Conservation (phyloP, 73 alveolate species). For the Diophrys sp. region DNA sequence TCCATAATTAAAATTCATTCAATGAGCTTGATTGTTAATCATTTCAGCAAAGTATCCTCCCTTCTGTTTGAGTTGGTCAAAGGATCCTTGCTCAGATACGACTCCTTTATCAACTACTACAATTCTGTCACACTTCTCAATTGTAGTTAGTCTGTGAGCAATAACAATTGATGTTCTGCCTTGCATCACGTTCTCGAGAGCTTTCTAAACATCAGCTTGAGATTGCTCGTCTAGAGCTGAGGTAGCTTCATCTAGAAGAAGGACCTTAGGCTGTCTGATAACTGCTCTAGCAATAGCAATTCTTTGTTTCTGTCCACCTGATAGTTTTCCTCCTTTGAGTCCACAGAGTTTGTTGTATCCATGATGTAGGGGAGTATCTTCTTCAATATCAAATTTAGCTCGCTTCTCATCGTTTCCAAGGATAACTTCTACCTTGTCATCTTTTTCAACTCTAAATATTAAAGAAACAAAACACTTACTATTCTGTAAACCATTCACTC, state of each 20-base stretch:
- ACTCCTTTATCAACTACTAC: conserved; percentile 61
- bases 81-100: conserved; percentile 71
- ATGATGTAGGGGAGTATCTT: neutral
- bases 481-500: conserved; percentile 54
- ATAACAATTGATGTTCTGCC: conserved; percentile 35
- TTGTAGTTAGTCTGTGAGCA: conserved; percentile 68
- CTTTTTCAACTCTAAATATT: conserved; percentile 56
- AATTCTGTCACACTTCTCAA: conserved; percentile 62
- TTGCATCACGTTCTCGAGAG: conserved; percentile 43
- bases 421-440: conserved; percentile 47
- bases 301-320: too few species aligned
- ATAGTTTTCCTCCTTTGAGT: conserved; percentile 51
- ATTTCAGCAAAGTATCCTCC: conserved; percentile 7
- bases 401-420: conserved; percentile 70
- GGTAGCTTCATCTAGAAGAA: conserved; percentile 73
- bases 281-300: conserved; percentile 76
- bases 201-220: conserved; percentile 45
- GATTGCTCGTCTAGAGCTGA: conserved; percentile 57
- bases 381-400: conserved; percentile 70
- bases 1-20: too few species aligned
- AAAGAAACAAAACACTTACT: conserved; percentile 57
- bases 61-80: conserved; percentile 47
- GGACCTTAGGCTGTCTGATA: conserved; percentile 48
- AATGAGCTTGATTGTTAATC: too few species aligned
- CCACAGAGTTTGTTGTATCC: conserved; percentile 40